These are phyloP conservation scores for Trichoderma reesei DNA, from an alignment of 495 filamentous ascomycete species.

Conservation along the genomic window DNA sequence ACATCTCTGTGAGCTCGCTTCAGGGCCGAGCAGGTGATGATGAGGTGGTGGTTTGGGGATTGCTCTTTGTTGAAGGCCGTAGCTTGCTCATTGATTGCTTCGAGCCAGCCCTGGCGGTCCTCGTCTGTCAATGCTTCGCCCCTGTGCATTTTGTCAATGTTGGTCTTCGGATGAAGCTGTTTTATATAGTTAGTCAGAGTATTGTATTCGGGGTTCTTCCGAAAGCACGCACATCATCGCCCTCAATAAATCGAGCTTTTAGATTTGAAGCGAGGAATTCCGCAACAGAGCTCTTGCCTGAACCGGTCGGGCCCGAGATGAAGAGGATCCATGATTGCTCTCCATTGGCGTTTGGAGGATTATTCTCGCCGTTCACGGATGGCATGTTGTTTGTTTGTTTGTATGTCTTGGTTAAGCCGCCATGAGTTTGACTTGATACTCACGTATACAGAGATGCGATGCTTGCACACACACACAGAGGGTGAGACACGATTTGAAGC, in stretches of 20 bases:
- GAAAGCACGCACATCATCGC: background rate
- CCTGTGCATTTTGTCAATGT: constrained; percentile 2
- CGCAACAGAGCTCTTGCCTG: background rate
- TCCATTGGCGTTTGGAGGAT: background rate
- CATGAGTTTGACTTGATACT: background rate
- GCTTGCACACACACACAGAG: no score
- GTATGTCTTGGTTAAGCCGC: background rate
- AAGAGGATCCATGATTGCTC: background rate
- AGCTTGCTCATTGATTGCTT: constrained; percentile 1
- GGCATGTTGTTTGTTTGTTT: background rate
- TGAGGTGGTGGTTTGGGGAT: background rate
- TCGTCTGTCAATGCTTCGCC: background rate
- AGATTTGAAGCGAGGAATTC: background rate
- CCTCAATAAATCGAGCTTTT: background rate
- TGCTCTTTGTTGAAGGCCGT: background rate
- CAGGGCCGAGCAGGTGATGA: background rate
- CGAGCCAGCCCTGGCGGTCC: background rate
- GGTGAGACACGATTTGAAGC: no score
- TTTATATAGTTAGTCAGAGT: background rate
- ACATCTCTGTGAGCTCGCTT: background rate
- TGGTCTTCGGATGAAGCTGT: constrained; percentile 1
- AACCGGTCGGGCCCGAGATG: background rate
- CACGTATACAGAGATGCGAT: no score
- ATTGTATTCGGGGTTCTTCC: no score
- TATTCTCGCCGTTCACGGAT: background rate